Percentiles rank a stretch among this genome's conserved stretches.
Conservation (phyloP, 2,329 filamentous ascomycete species). For the Nigrospora osmanthi region DNA sequence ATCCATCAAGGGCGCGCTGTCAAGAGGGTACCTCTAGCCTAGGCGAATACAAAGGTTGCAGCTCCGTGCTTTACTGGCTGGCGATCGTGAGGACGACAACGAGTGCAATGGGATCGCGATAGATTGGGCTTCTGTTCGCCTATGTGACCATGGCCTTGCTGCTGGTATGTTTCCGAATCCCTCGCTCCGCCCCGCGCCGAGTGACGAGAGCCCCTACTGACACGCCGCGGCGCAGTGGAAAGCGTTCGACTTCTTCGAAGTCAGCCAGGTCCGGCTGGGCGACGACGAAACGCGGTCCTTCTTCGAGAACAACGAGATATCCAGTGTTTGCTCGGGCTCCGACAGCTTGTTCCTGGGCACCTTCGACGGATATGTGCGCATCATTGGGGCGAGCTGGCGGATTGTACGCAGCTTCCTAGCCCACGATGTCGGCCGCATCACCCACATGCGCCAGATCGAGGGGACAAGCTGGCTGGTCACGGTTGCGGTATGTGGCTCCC, state of each 20-base stretch:
- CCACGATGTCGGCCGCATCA: slow-evolving; percentile 72
- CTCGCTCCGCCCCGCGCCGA: background rate
- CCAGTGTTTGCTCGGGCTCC: slow-evolving; percentile 77
- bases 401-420: slow-evolving; percentile 79
- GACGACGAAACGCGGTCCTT: slow-evolving; percentile 72
- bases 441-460: slow-evolving; percentile 86
- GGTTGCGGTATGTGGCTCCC: slow-evolving; percentile 44
- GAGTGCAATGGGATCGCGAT: slow-evolving; percentile 8
- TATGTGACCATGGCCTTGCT: slow-evolving; percentile 22
- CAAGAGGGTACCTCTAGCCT: too few species aligned
- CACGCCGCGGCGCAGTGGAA: slow-evolving; percentile 64
- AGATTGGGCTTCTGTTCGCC: slow-evolving; percentile 10
- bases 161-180: slow-evolving; percentile 14
- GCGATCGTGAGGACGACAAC: background rate
- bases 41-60: too few species aligned
- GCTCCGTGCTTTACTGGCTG: too few species aligned
- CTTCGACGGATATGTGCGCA: slow-evolving; percentile 77
- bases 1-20: too few species aligned
- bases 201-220: background rate
- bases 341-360: slow-evolving; percentile 86
- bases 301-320: slow-evolving; percentile 77
- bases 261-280: slow-evolving; percentile 70
- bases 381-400: slow-evolving; percentile 83
- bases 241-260: slow-evolving; percentile 99
- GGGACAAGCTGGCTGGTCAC: slow-evolving; percentile 83